Evolutionary conservation across 2,329 filamentous ascomycete genomes (phyloP), one percentile per base, ranked within the genome.

Genomic region (Cryphonectria radicalis): DNA sequence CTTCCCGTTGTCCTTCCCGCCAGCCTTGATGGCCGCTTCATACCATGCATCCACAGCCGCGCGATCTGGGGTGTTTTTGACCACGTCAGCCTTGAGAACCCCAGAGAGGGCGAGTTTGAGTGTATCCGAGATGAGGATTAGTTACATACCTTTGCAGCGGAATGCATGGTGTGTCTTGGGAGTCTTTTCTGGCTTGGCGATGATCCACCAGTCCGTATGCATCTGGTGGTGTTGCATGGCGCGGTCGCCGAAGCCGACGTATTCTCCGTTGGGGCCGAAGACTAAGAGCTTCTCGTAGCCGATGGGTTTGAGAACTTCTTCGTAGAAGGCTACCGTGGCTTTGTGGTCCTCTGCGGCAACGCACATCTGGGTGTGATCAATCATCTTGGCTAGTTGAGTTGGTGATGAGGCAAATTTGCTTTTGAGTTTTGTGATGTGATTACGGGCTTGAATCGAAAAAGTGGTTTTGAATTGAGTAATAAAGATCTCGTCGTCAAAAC

Each of bases 1-100:
- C 22, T 80, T 76, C 4, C 86, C 86, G 74, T 88, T 87, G 74
- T 83, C 82, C 43, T 79, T 82, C 2, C 79, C 86, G 0, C 86
- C 86, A 0, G 81, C 81, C 53, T 78, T 79, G 17, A 85, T 75
- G 3, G 84, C 80, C 14, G 80, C 83, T 10, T 79, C 77, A 72
- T 87, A 78, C 73, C 86, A 86, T 0, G 79, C 81, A 70, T 85
- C 81, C n/a, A 86, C 84, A 1, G 76, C 73, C 6, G 78, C 78
- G 42, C 79, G 81, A 72, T 82, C 83, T 85, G 32, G 32, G 32
- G 63, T 37, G 37, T 43, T 17, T 28, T 28, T 17, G 2, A 28
- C 17, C 25, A 40, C 3, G 13, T 42, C 62, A 64, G 35, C 17
- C 19, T 25, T 25, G 10, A 3, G 10, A 22, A 25, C 22, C 1